Evolutionary conservation across 805 yeast species (phyloP).

Genomic region (Zygoascus biomembranicola): DNA sequence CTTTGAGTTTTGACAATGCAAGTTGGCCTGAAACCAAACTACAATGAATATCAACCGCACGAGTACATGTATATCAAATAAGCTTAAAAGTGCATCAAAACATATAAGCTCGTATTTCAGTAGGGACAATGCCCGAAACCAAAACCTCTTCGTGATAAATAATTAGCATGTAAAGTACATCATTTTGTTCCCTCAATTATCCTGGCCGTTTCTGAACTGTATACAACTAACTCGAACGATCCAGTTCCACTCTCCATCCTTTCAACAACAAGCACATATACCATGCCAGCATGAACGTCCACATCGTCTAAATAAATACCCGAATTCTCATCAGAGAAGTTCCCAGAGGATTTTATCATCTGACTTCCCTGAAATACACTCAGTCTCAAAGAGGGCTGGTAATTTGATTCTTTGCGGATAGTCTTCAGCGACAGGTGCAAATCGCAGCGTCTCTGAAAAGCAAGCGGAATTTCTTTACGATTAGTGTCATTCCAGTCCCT

Average conservation of each 20-base stretch:
- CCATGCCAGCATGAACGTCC: neutral
- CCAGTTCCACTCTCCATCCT: slow-evolving; percentile 23
- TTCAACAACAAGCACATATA: slow-evolving; percentile 13
- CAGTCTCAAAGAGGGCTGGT: slow-evolving; percentile 14
- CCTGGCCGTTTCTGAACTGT: neutral
- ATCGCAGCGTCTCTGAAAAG: neutral
- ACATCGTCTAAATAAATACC: slow-evolving; percentile 14
- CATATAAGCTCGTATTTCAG: no score
- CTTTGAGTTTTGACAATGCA: neutral
- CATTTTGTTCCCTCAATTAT: no score
- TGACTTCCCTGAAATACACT: slow-evolving; percentile 6
- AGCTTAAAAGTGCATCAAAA: no score
- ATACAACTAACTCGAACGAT: slow-evolving; percentile 3
- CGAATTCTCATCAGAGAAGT: slow-evolving; percentile 10
- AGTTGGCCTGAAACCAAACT: no score
- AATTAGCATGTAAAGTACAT: no score
- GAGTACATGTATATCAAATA: no score
- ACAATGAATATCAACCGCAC: no score
- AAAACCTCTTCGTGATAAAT: no score
- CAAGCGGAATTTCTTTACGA: slow-evolving; percentile 5
- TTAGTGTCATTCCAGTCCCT: slow-evolving; percentile 14
- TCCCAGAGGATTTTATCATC: slow-evolving; percentile 6
- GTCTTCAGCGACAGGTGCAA: neutral
- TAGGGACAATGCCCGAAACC: no score
- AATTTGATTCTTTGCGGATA: slow-evolving; percentile 4